Evolutionary conservation across 345 rosid species (phyloP), one percentile per base, ranked within the genome.

Genomic region (Dipteronia sinensis): DNA sequence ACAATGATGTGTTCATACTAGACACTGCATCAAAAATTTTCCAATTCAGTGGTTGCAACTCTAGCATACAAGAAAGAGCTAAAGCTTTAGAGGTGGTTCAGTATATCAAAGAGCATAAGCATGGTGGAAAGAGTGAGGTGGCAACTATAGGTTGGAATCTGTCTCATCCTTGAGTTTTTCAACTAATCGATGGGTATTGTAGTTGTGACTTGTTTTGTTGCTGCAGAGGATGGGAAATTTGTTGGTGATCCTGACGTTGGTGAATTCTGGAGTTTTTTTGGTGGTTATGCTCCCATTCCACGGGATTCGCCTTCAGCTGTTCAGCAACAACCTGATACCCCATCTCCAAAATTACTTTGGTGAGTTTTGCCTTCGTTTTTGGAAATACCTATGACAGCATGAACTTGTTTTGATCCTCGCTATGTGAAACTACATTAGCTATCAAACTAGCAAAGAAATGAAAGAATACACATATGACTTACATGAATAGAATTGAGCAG

Each of bases 241-340:
- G 92, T 88, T 61, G 96, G 93, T 53, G 97, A 92, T 85, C 64
- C 94, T 67, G 97, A 93, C 66, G 90, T 87, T 38, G 98, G 98
- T 67, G 98, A 94, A 70, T 93, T 91, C 81, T 94, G 98, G 98
- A 84, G 93, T 81, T 86, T 94, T 51, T 94, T 94, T 88, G 97
- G 97, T 80, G 95, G 98, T 79, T 94, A 88, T 81, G 89, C 90
- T 79, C 90, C 94, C 73, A 90, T 94, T 75, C 94, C 98, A 55
- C 83, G 85, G 81, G 88, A 87, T 25, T 77, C 87, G 27, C 83
- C 90, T 68, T 83, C 86, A 62, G 80, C 79, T 40, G 61, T 19
- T 55, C 84, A 79, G 67, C 80, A 84, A 72, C 84, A 86, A 47
- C 29, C 82, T 77, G 85, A 74, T 40, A n/a, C 82, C 61, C 70